Conservation (phyloP, 169 alveolate species). For the Plasmodium adleri region DNA sequence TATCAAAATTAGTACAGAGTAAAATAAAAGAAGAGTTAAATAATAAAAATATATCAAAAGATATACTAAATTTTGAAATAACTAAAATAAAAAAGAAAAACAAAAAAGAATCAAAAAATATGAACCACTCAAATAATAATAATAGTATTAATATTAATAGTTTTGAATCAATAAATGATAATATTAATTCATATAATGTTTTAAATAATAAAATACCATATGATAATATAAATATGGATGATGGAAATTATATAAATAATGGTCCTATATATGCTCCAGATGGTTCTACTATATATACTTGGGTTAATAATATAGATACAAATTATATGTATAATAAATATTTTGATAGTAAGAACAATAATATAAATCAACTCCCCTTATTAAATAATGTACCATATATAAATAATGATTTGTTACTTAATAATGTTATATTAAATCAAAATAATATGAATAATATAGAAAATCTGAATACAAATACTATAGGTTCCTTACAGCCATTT, state of each 20-base stretch:
- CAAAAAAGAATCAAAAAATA: too few species aligned
- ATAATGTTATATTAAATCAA: conserved; percentile 22
- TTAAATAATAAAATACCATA: too few species aligned
- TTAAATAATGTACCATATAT: background rate
- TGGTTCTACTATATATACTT: too few species aligned
- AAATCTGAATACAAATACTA: background rate
- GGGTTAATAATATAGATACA: too few species aligned
- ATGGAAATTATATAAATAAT: too few species aligned
- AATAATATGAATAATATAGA: conserved; percentile 10
- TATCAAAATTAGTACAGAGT: conserved; percentile 54
- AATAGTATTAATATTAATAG: background rate
- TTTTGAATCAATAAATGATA: conserved; percentile 16
- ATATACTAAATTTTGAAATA: conserved; percentile 65
- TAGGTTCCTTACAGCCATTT: background rate
- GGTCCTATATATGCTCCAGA: too few species aligned
- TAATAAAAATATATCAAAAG: conserved; percentile 55
- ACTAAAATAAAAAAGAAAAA: conserved; percentile 60
- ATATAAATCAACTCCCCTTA: background rate
- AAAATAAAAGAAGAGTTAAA: conserved; percentile 60
- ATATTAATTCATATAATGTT: too few species aligned
- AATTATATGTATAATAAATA: too few species aligned
- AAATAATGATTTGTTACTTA: conserved; percentile 28
- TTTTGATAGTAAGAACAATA: too few species aligned
- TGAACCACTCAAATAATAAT: too few species aligned
- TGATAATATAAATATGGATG: too few species aligned